Evolutionary conservation across 148 eudicot species (phyloP).

Genomic region (Chenopodium suecicum): DNA sequence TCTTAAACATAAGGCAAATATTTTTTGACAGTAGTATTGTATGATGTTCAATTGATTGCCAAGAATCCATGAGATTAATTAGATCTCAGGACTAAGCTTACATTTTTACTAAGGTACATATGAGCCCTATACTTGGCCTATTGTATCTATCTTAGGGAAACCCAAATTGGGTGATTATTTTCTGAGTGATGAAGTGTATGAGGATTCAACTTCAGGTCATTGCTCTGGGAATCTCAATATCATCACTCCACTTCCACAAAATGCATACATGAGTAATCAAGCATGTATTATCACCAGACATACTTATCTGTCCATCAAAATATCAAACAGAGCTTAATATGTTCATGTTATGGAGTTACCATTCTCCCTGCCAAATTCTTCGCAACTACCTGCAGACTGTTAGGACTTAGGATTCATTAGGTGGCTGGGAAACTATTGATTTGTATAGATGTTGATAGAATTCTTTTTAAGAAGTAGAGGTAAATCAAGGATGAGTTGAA

Average conservation of each 20-base stretch:
- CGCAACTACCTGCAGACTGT: neutral
- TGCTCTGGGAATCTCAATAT: neutral
- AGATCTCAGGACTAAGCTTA: neutral
- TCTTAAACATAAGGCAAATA: too few species aligned
- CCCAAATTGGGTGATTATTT: neutral
- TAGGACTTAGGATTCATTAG: neutral
- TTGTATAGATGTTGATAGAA: neutral
- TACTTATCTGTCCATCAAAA: neutral
- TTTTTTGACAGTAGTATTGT: neutral
- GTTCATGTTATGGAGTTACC: neutral
- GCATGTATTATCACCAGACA: neutral
- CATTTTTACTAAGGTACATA: neutral
- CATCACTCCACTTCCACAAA: neutral
- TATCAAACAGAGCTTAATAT: neutral
- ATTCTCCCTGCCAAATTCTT: neutral
- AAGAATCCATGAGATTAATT: neutral
- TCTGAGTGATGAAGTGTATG: neutral
- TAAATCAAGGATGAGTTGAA: neutral
- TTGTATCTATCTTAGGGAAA: neutral
- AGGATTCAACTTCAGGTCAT: neutral
- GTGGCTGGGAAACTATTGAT: neutral
- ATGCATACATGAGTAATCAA: neutral
- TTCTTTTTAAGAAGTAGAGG: neutral
- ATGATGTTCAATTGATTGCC: neutral
- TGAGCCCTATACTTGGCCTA: neutral